Percentiles rank a stretch among this genome's conserved stretches.
phyloP scores from a whole-genome alignment of 1,139 yeast genomes.

The Blastobotrys elegans region DNA sequence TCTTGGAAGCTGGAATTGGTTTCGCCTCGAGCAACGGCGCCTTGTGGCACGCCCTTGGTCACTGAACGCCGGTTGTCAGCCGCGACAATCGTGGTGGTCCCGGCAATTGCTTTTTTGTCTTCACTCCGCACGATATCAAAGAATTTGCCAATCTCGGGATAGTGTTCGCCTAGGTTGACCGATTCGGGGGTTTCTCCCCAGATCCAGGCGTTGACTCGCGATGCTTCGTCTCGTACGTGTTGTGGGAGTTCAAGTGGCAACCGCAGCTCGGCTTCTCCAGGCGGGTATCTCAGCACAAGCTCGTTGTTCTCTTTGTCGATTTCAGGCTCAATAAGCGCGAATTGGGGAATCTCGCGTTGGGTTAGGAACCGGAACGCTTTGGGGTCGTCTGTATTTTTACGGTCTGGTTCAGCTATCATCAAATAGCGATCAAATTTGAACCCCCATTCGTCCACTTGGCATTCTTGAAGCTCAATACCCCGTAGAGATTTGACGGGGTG shows the following conservation, averaged over 20 bases:
- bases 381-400: conserved; percentile 13
- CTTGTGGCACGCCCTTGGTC: conserved; percentile 22
- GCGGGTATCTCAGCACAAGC: conserved; percentile 31
- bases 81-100: conserved; percentile 31
- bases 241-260: conserved; percentile 28
- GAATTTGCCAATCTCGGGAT: conserved; percentile 18
- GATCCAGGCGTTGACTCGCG: conserved; percentile 15
- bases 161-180: conserved; percentile 14
- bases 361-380: conserved; percentile 32
- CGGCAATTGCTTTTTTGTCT: too few relatives aligned
- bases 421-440: conserved; percentile 41
- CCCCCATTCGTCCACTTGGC: conserved; percentile 38
- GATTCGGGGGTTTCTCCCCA: conserved; percentile 20
- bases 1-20: conserved; percentile 39
- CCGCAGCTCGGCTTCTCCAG: conserved; percentile 17
- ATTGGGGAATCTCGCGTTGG: conserved; percentile 34
- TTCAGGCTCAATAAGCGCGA: conserved; percentile 32
- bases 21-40: conserved; percentile 7
- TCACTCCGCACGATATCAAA: conserved; percentile 17
- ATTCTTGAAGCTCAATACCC: conserved; percentile 34
- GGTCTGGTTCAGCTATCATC: conserved; percentile 35
- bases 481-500: conserved; percentile 42
- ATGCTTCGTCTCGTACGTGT: conserved; percentile 4
- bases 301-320: conserved; percentile 26
- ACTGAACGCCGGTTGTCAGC: conserved; percentile 36